Evolutionary conservation across 1,284 basidiomycete genomes (phyloP), one percentile per base, ranked within the genome.

Genomic region (Leccinum holopus): DNA sequence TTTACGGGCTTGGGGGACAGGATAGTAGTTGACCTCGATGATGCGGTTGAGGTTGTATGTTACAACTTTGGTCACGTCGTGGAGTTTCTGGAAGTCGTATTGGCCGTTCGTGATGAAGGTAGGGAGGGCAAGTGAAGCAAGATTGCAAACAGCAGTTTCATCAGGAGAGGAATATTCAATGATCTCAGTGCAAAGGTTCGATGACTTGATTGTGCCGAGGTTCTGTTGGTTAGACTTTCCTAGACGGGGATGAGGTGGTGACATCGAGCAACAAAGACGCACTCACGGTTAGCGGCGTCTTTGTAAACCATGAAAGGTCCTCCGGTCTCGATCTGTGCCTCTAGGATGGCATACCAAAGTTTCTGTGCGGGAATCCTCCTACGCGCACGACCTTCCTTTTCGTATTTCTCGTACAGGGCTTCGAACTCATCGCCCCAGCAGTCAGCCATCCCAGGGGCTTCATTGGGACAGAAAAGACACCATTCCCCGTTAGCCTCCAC

Each of bases 251-350:
- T 63, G 35, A 65, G 60, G 47, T 21, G 57, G 30, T 37, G 60
- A 54, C 37, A 51, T 16, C 3, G 2, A 60, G 57, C 30, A 41
- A 58, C 56, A 12, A 28, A 60, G 9, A 10, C 33, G 5, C 1
- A 78, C 88, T 63, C 68, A 92, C 90, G 77, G 75, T 95, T 96
- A 61, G 90, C 87, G 39, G 89, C 82, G 73, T 96, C 92, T 82
- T 99, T 99, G 85, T 99, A 99, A 55, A 95, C 82, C 91, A 99
- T 98, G 82, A 98, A 99, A 5, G 97, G 97, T 41, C 90, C 92
- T 67, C 97, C 97, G 5, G 97, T 99, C 81, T 99, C 97, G 69
- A 97, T 95, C 78, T 99, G 97, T 9, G 95, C 89, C 75, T 99
- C 97, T 59, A 99, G 82, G 69, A 99, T 91, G 55, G 96, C 94